phyloP scores from a whole-genome alignment of 257 asterid species.

The Rehmannia glutinosa region DNA sequence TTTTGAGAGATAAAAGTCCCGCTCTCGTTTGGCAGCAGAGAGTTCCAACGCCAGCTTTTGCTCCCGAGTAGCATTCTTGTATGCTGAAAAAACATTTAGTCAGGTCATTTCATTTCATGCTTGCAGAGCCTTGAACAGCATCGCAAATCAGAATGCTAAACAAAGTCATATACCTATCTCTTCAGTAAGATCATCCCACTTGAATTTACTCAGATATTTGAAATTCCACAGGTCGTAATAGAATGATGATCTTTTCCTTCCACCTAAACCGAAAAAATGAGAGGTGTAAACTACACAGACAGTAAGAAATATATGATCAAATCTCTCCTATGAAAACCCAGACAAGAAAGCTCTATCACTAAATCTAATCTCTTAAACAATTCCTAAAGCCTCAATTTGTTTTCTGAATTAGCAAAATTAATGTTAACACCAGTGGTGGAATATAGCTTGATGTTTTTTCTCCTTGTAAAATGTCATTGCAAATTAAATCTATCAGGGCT shows the following conservation, averaged over 20 bases:
- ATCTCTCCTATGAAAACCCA: neutral
- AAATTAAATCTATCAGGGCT: too few species aligned
- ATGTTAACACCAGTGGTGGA: too few species aligned
- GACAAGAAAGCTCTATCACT: neutral
- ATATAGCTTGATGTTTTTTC: neutral
- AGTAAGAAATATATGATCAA: neutral
- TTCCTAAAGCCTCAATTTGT: neutral
- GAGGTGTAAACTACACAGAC: neutral
- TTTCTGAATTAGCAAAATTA: neutral
- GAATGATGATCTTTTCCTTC: slow-evolving; percentile 78
- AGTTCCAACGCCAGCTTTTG: slow-evolving; percentile 73
- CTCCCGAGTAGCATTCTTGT: slow-evolving; percentile 67
- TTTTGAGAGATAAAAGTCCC: slow-evolving; percentile 75
- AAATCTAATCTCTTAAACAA: neutral
- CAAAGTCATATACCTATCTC: slow-evolving; percentile 52
- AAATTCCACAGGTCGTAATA: slow-evolving; percentile 92
- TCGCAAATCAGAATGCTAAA: neutral
- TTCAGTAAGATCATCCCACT: slow-evolving; percentile 95
- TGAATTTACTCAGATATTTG: slow-evolving; percentile 92
- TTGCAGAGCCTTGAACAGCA: neutral
- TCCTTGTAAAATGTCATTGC: neutral
- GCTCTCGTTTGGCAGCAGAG: slow-evolving; percentile 79
- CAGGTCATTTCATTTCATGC: slow-evolving; percentile 17
- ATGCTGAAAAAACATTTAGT: slow-evolving; percentile 39
- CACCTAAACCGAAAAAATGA: slow-evolving; percentile 54